These are phyloP conservation scores for Apiospora hydei DNA, from an alignment of 2,329 filamentous ascomycete genomes.

Conservation along the genomic window DNA sequence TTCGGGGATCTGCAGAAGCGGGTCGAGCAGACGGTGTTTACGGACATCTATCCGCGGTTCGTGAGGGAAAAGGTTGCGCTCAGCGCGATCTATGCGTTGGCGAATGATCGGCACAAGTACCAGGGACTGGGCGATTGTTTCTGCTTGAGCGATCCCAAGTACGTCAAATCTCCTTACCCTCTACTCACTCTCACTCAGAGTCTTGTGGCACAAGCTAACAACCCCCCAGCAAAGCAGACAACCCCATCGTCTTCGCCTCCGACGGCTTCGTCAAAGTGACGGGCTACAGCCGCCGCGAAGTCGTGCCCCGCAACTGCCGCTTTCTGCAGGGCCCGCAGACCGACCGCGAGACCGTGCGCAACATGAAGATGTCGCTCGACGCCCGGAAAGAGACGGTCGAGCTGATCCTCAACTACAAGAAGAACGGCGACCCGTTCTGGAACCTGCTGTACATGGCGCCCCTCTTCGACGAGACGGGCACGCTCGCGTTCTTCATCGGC, in stretches of 20 bases:
- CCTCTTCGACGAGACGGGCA: constrained; percentile 46
- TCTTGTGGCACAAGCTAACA: not conserved
- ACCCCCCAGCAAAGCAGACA: constrained; percentile 45
- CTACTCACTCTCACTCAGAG: too few relatives aligned
- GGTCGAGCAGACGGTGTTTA: constrained; percentile 50
- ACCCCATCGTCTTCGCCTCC: constrained; percentile 56
- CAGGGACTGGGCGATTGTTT: constrained; percentile 55
- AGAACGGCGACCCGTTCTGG: constrained; percentile 60
- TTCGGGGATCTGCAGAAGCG: constrained; percentile 49
- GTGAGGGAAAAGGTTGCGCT: constrained; percentile 56
- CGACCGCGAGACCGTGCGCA: constrained; percentile 45
- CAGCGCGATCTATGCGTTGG: constrained; percentile 41
- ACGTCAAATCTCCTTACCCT: too few relatives aligned
- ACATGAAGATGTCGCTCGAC: constrained; percentile 47
- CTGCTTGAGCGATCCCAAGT: constrained; percentile 49
- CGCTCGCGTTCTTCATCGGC: constrained; percentile 50
- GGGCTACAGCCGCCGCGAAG: constrained; percentile 54
- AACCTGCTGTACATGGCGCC: constrained; percentile 42
- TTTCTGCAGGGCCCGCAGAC: constrained; percentile 54
- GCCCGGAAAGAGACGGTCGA: constrained; percentile 29
- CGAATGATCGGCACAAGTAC: constrained; percentile 45
- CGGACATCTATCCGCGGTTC: constrained; percentile 58
- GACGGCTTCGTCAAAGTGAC: constrained; percentile 58
- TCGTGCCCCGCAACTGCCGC: constrained; percentile 56
- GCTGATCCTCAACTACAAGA: constrained; percentile 52